Percentiles rank a stretch among this genome's conserved stretches.
Evolutionary conservation across 768 basidiomycete species (phyloP).

Genomic region (Antrodiella citrinella): DNA sequence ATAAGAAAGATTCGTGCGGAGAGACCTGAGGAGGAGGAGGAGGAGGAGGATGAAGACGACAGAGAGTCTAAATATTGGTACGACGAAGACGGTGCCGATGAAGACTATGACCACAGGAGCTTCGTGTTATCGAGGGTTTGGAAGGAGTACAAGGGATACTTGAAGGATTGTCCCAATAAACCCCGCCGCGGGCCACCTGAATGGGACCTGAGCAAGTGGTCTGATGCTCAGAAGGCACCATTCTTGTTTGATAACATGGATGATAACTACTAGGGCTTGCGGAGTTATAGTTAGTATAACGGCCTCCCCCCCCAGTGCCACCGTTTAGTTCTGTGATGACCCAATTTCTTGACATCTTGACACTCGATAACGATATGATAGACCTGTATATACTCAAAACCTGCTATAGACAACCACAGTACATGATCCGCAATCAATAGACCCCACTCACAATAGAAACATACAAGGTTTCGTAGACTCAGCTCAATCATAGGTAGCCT

Average conservation of each 20-base stretch:
- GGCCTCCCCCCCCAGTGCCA: no score
- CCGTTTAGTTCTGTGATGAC: no score
- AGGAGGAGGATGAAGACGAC: background rate
- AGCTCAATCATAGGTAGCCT: conserved; percentile 14
- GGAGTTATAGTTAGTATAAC: no score
- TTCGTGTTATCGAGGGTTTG: conserved; percentile 21
- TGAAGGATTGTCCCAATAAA: conserved; percentile 16
- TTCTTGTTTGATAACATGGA: conserved; percentile 20
- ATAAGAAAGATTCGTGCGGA: no score
- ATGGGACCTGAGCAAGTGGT: conserved; percentile 33
- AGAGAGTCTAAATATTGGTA: background rate
- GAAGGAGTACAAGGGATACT: conserved; percentile 31
- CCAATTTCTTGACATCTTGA: background rate
- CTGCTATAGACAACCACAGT: background rate
- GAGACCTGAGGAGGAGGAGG: background rate
- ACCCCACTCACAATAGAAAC: background rate
- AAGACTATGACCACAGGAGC: conserved; percentile 14
- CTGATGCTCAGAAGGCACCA: conserved; percentile 19
- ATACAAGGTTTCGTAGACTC: background rate
- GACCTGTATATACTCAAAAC: background rate
- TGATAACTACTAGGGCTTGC: background rate
- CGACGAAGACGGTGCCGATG: background rate
- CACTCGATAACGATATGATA: background rate
- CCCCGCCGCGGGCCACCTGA: conserved; percentile 23
- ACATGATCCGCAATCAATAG: background rate